Evolutionary conservation across 768 basidiomycete species (phyloP).

Genomic region (Lactarius evosmus): DNA sequence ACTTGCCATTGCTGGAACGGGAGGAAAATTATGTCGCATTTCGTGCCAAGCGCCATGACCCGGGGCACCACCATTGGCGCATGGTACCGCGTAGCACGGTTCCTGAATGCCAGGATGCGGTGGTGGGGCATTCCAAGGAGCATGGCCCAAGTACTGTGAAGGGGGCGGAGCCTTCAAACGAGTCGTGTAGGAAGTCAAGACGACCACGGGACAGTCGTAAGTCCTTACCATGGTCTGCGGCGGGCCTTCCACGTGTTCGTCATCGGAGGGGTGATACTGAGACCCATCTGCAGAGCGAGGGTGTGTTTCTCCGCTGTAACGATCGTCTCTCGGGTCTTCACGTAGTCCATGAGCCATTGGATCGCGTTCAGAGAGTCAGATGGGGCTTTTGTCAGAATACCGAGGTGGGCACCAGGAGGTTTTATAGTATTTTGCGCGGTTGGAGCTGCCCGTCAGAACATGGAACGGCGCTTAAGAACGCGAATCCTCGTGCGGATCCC

Average conservation of each 20-base stretch:
- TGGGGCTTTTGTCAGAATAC: not conserved
- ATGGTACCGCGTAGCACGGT: not conserved
- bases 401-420: not conserved
- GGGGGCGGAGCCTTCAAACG: not conserved
- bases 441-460: too few species aligned
- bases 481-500: too few species aligned
- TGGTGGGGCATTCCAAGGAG: slow-evolving; percentile 3
- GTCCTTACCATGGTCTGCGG: not conserved
- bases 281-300: not conserved
- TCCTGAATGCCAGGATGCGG: not conserved
- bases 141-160: not conserved
- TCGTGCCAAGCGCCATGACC: not conserved
- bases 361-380: not conserved
- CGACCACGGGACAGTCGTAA: not conserved
- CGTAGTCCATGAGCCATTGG: not conserved
- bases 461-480: too few species aligned
- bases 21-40: too few species aligned
- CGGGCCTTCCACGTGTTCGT: not conserved
- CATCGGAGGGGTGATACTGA: not conserved
- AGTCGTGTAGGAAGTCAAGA: not conserved
- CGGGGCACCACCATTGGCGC: not conserved
- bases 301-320: not conserved
- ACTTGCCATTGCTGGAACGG: too few species aligned
- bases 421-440: not conserved
- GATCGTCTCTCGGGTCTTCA: not conserved